Percentiles rank a stretch among this genome's conserved stretches.
Conservation (phyloP, 179 eudicot species). For the Sideroxylon spinosum region DNA sequence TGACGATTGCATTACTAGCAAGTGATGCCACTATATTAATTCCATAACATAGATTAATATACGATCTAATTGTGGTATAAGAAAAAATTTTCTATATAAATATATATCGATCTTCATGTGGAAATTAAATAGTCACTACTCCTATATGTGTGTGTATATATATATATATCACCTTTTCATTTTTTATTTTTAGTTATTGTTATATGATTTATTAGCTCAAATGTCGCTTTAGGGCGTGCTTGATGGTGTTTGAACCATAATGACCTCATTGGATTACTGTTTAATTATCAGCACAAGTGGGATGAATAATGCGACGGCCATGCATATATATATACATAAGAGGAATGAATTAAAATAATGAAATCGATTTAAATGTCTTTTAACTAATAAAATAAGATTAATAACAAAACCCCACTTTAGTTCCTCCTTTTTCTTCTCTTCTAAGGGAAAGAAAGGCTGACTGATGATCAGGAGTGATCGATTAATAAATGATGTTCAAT, state of each 20-base stretch:
- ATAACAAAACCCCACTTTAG: neutral
- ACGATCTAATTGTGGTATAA: too few relatives aligned
- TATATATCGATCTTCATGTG: too few relatives aligned
- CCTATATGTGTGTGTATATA: too few relatives aligned
- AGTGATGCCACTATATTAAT: too few relatives aligned
- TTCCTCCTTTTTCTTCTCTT: neutral
- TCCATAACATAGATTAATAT: too few relatives aligned
- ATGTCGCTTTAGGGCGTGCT: neutral
- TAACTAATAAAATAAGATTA: neutral
- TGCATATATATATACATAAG: neutral
- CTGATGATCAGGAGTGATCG: too few relatives aligned
- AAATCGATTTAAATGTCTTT: neutral
- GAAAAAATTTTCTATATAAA: too few relatives aligned
- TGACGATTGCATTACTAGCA: too few relatives aligned
- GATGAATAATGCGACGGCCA: neutral
- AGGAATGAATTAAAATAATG: neutral
- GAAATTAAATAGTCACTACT: too few relatives aligned
- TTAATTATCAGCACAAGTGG: constrained; percentile 12
- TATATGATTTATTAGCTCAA: neutral
- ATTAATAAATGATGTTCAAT: neutral
- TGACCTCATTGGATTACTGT: neutral
- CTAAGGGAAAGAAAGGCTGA: neutral
- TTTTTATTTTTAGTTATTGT: too few relatives aligned
- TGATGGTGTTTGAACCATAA: constrained; percentile 17
- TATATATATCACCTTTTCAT: too few relatives aligned